Percentiles rank a stretch among this genome's conserved stretches.
Conservation (phyloP, 257 asterid genomes). For the Rubia yunnanensis region DNA sequence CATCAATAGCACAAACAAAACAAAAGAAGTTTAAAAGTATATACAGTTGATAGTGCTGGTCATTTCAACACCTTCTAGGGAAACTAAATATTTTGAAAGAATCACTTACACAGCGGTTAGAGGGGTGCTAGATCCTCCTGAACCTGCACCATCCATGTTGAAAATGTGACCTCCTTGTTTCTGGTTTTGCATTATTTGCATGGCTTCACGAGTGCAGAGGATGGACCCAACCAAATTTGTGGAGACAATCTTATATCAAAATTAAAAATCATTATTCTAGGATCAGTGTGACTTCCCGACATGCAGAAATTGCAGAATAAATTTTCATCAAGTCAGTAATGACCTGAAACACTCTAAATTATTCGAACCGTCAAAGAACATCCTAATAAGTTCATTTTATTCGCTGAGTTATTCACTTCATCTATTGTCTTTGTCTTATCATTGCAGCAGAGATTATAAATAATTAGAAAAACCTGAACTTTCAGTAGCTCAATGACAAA, state of each 20-base stretch:
- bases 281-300: constrained; percentile 1
- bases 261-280: neutral
- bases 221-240: constrained; percentile 93
- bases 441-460: neutral
- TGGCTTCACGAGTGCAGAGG: constrained; percentile 93
- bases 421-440: neutral
- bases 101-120: constrained; percentile 87
- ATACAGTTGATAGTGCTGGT: neutral
- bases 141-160: constrained; percentile 99
- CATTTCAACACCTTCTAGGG: neutral
- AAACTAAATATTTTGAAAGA: neutral
- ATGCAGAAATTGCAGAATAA: neutral
- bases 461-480: neutral
- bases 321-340: neutral
- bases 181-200: constrained; percentile 55
- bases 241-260: constrained; percentile 65
- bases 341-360: neutral
- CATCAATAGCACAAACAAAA: neutral
- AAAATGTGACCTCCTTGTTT: constrained; percentile 77
- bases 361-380: too few species aligned
- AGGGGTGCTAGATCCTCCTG: constrained; percentile 99
- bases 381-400: neutral
- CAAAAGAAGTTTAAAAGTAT: neutral
- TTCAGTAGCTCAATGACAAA: neutral
- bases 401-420: neutral